Percentiles rank a stretch among this genome's conserved stretches.
These are phyloP conservation scores for Eucalyptus albens DNA, from an alignment of 345 rosid species.

Conservation along the genomic window DNA sequence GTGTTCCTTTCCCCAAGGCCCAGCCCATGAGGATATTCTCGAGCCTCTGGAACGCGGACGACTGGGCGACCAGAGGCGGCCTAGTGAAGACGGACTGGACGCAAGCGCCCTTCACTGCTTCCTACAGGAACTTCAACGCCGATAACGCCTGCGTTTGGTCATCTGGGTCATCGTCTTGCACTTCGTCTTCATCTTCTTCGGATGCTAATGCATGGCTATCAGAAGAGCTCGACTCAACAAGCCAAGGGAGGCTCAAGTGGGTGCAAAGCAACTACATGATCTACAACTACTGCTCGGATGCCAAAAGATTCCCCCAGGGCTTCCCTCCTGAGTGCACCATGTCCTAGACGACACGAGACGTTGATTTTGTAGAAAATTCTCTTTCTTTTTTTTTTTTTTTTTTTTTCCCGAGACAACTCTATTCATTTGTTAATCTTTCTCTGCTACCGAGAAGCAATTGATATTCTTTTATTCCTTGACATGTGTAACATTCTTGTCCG, in stretches of 20 bases:
- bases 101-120: constrained; percentile 50
- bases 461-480: neutral
- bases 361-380: neutral
- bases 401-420: too few relatives aligned
- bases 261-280: constrained; percentile 50
- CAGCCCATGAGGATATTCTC: constrained; percentile 48
- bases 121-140: constrained; percentile 30
- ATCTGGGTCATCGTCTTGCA: constrained; percentile 14
- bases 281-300: constrained; percentile 39
- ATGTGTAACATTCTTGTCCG: too few relatives aligned
- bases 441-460: neutral
- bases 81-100: constrained; percentile 50
- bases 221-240: constrained; percentile 18
- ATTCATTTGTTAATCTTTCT: neutral
- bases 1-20: constrained; percentile 36
- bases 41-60: constrained; percentile 54
- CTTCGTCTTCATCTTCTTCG: neutral
- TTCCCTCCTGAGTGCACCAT: constrained; percentile 34
- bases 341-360: neutral
- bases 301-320: constrained; percentile 41
- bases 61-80: constrained; percentile 61
- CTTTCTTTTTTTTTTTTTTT: neutral
- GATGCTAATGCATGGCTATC: constrained; percentile 13
- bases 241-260: constrained; percentile 25
- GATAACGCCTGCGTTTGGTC: constrained; percentile 34